These are phyloP conservation scores for Priceomyces medius DNA, from an alignment of 805 yeast genomes.

Conservation along the genomic window DNA sequence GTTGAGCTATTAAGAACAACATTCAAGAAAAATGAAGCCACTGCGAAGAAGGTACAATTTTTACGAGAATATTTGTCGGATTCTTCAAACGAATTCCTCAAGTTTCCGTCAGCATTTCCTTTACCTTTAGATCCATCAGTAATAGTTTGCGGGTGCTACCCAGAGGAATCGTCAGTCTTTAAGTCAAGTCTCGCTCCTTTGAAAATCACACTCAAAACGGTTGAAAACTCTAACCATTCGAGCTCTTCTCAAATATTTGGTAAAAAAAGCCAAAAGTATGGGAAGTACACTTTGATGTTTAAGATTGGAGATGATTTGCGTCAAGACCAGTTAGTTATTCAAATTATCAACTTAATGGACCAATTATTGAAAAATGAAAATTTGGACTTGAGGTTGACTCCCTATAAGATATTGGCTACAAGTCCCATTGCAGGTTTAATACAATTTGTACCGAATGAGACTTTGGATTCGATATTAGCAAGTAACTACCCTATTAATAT, in stretches of 20 bases:
- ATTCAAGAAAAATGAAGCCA: conserved; percentile 63
- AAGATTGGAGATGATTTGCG: conserved; percentile 94
- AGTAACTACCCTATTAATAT: conserved; percentile 19
- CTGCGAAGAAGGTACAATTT: conserved; percentile 71
- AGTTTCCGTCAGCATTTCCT: conserved; percentile 55
- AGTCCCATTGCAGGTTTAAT: conserved; percentile 90
- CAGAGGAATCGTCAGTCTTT: conserved; percentile 81
- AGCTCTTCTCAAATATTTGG: conserved; percentile 35
- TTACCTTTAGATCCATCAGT: conserved; percentile 84
- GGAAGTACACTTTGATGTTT: conserved; percentile 78
- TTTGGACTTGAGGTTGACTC: conserved; percentile 81
- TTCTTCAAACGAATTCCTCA: conserved; percentile 37
- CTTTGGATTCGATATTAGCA: conserved; percentile 74
- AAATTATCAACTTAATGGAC: conserved; percentile 89
- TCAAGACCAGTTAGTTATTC: conserved; percentile 96
- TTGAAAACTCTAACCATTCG: conserved; percentile 19
- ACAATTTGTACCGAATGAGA: conserved; percentile 91
- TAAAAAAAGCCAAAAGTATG: conserved; percentile 28
- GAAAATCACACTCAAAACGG: conserved; percentile 72
- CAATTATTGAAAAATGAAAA: conserved; percentile 84
- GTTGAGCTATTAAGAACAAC: conserved; percentile 60
- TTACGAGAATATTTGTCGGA: conserved; percentile 59
- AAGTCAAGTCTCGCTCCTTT: conserved; percentile 89
- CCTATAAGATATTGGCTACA: conserved; percentile 87
- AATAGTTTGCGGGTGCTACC: conserved; percentile 68